phyloP scores from a whole-genome alignment of 352 stramenopile species.

The Pythium aristosporum region DNA sequence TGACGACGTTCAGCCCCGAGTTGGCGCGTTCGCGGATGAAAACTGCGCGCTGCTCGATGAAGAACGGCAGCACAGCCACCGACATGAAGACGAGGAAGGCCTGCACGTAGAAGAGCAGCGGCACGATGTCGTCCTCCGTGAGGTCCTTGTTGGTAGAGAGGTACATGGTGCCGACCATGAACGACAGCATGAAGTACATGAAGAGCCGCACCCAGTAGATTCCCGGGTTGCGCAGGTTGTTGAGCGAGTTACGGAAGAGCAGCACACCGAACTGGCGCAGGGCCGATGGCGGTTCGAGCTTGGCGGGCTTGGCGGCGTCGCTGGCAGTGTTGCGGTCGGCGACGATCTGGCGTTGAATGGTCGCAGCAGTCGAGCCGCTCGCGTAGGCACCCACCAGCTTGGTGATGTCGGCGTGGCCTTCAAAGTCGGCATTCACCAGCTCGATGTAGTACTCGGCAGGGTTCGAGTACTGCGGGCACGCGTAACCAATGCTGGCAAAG shows the following conservation, averaged over 20 bases:
- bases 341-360: conserved; percentile 32
- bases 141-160: conserved; percentile 47
- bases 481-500: conserved; percentile 50
- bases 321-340: conserved; percentile 17
- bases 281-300: conserved; percentile 59
- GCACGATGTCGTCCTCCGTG: conserved; percentile 40
- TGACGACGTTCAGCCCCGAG: conserved; percentile 45
- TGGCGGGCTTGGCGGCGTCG: conserved; percentile 7
- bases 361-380: conserved; percentile 21
- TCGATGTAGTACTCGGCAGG: conserved; percentile 64
- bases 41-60: conserved; percentile 83
- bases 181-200: conserved; percentile 69
- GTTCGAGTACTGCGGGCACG: conserved; percentile 67
- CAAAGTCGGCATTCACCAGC: background rate
- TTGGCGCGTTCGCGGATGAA: conserved; percentile 45
- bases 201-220: conserved; percentile 29
- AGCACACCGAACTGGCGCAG: conserved; percentile 63
- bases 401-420: conserved; percentile 1
- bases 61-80: conserved; percentile 85
- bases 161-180: conserved; percentile 78
- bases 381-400: conserved; percentile 37
- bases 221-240: background rate
- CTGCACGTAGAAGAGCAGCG: conserved; percentile 83
- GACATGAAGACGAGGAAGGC: conserved; percentile 56
- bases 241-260: conserved; percentile 47